Conservation (phyloP, 371 early-diverging fungal species). For the Rhizopus sp. region DNA sequence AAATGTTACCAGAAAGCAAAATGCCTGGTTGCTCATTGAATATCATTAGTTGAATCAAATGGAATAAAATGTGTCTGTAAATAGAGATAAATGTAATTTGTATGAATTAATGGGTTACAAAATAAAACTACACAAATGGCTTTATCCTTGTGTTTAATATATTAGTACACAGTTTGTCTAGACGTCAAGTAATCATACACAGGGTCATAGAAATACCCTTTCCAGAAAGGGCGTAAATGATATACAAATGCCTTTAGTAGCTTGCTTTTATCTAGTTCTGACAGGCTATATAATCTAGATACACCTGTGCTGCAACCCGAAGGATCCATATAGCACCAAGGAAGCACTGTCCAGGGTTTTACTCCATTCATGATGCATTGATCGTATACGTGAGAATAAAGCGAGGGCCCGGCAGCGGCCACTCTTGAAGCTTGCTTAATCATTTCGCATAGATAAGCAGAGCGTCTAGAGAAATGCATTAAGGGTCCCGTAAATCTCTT, state of each 20-base stretch:
- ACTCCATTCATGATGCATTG: slow-evolving; percentile 31
- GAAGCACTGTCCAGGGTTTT: slow-evolving; percentile 44
- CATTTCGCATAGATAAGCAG: slow-evolving; percentile 49
- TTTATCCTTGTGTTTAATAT: too few relatives aligned
- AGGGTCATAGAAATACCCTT: not conserved
- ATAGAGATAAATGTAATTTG: too few relatives aligned
- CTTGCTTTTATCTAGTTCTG: not conserved
- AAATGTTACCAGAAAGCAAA: too few relatives aligned
- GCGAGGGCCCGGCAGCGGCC: slow-evolving; percentile 5
- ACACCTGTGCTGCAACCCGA: slow-evolving; percentile 25
- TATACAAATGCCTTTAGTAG: not conserved
- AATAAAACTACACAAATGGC: too few relatives aligned
- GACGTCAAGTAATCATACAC: not conserved
- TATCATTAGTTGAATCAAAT: too few relatives aligned
- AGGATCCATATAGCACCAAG: slow-evolving; percentile 54
- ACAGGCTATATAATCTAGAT: not conserved
- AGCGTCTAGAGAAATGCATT: slow-evolving; percentile 37
- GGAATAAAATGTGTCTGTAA: too few relatives aligned
- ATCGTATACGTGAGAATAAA: slow-evolving; percentile 36
- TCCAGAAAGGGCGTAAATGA: not conserved
- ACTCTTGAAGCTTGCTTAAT: slow-evolving; percentile 6
- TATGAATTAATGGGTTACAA: too few relatives aligned
- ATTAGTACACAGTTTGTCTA: too few relatives aligned
- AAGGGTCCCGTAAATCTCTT: slow-evolving; percentile 34
- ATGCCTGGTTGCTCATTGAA: too few relatives aligned